These are phyloP conservation scores for Gossypium ekmanianum DNA, from an alignment of 345 rosid genomes.

Conservation along the genomic window DNA sequence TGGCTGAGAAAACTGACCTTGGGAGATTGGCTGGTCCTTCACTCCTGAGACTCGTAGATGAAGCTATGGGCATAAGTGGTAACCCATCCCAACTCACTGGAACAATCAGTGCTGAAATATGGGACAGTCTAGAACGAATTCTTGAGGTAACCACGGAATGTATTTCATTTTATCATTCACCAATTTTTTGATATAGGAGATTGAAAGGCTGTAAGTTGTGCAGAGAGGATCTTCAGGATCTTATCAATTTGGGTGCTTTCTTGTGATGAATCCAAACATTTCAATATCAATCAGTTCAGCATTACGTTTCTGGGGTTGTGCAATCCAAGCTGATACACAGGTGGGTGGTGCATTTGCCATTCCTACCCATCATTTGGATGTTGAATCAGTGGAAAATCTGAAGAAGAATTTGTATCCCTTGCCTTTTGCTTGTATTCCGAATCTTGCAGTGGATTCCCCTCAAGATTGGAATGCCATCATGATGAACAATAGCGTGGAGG, in stretches of 20 bases:
- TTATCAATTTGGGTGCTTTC: slow-evolving; percentile 46
- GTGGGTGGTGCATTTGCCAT: slow-evolving; percentile 63
- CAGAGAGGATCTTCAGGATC: slow-evolving; percentile 59
- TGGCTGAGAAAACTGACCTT: slow-evolving; percentile 84
- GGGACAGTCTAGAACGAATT: slow-evolving; percentile 63
- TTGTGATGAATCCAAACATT: slow-evolving; percentile 67
- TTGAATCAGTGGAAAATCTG: slow-evolving; percentile 27
- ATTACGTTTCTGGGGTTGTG: slow-evolving; percentile 74
- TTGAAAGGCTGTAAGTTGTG: slow-evolving; percentile 23
- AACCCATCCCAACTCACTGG: slow-evolving; percentile 44
- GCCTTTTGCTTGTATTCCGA: slow-evolving; percentile 57
- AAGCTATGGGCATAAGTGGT: slow-evolving; percentile 52
- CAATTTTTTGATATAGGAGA: slow-evolving; percentile 2
- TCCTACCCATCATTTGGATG: slow-evolving; percentile 27
- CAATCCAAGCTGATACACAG: slow-evolving; percentile 72
- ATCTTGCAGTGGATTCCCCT: slow-evolving; percentile 30
- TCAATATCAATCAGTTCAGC: slow-evolving; percentile 59
- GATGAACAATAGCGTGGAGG: slow-evolving; percentile 33
- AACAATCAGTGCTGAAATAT: slow-evolving; percentile 54
- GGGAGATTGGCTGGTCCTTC: slow-evolving; percentile 88
- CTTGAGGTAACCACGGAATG: slow-evolving; percentile 51
- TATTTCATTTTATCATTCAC: slow-evolving; percentile 3
- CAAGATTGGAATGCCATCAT: slow-evolving; percentile 58
- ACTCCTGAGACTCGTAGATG: slow-evolving; percentile 65
- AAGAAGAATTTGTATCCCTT: slow-evolving; percentile 54